A percentile compares a stretch with the other conserved stretches of the same genome.
Evolutionary conservation across 805 yeast genomes (phyloP).

Genomic region (Metschnikowia chrysomelidarum): DNA sequence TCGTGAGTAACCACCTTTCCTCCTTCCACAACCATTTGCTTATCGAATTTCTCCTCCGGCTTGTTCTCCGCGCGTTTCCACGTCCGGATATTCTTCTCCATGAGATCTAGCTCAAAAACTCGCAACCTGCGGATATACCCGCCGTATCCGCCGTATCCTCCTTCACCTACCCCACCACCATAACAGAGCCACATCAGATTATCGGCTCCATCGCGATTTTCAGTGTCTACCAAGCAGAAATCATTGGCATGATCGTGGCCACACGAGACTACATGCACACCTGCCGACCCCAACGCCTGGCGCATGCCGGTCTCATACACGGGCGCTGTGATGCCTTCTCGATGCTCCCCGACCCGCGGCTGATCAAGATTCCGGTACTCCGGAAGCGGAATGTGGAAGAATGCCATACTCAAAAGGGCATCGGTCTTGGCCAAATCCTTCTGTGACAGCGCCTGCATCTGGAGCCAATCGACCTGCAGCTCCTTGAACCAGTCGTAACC

Average conservation of each 20-base stretch:
- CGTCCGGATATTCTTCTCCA: slow-evolving; percentile 46
- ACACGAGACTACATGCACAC: slow-evolving; percentile 71
- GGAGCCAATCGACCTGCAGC: slow-evolving; percentile 60
- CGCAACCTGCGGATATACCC: slow-evolving; percentile 81
- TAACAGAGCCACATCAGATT: slow-evolving; percentile 78
- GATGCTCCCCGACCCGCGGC: slow-evolving; percentile 56
- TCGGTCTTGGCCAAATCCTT: slow-evolving; percentile 22
- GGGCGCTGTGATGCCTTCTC: slow-evolving; percentile 83
- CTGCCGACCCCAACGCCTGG: slow-evolving; percentile 54
- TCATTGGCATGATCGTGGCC: slow-evolving; percentile 98
- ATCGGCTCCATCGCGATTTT: slow-evolving; percentile 23
- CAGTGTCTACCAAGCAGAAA: slow-evolving; percentile 65
- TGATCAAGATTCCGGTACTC: slow-evolving; percentile 60
- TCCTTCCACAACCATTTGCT: slow-evolving; percentile 40
- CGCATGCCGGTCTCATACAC: slow-evolving; percentile 65
- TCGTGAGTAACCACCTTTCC: slow-evolving; percentile 10
- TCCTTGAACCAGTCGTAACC: slow-evolving; percentile 88
- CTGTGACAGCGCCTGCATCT: slow-evolving; percentile 23
- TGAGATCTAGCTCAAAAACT: slow-evolving; percentile 61
- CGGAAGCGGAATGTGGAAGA: slow-evolving; percentile 92
- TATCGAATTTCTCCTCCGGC: slow-evolving; percentile 48
- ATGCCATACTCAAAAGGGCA: slow-evolving; percentile 72
- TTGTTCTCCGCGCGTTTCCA: slow-evolving; percentile 74
- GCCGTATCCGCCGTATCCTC: slow-evolving; percentile 94
- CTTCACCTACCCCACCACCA: slow-evolving; percentile 93